A percentile compares a stretch with the other conserved stretches of the same genome.
These are phyloP conservation scores for Globisporangium nodosum DNA, from an alignment of 352 stramenopile genomes.

Conservation along the genomic window DNA sequence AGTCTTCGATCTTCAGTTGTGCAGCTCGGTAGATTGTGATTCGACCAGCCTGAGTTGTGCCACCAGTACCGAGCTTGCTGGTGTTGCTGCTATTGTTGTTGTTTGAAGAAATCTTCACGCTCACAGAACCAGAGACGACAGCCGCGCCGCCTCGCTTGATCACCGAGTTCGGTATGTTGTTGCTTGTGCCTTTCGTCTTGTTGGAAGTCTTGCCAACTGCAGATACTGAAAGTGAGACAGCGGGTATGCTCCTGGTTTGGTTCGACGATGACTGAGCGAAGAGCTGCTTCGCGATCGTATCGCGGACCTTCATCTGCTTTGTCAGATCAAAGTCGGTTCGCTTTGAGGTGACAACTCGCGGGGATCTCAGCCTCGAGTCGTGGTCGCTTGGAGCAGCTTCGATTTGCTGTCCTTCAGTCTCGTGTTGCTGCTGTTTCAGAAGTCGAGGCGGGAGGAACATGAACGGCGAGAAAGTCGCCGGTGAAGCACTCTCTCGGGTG, in stretches of 20 bases:
- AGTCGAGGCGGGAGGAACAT: slow-evolving; percentile 8
- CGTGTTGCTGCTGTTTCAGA: background rate
- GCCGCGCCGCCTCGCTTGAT: slow-evolving; percentile 8
- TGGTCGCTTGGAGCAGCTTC: background rate
- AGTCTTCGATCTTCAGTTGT: slow-evolving; percentile 15
- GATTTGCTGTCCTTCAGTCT: background rate
- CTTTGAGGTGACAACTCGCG: background rate
- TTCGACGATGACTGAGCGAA: background rate
- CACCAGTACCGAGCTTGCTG: background rate
- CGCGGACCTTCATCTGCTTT: background rate
- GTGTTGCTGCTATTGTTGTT: background rate
- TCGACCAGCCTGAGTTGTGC: slow-evolving; percentile 6
- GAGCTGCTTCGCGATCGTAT: slow-evolving; percentile 3
- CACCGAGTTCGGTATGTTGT: background rate
- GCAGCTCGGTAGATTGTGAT: slow-evolving; percentile 28
- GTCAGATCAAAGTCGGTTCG: background rate
- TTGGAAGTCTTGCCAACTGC: background rate
- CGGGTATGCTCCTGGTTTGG: background rate
- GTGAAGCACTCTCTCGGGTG: background rate
- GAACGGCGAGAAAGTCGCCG: slow-evolving; percentile 4
- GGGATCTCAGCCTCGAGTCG: background rate
- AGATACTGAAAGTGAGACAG: background rate
- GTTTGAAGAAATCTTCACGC: background rate
- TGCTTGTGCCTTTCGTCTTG: background rate
- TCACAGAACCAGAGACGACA: slow-evolving; percentile 1